Conservation (phyloP, 805 yeast genomes). For the Monosporozyma solicola region DNA sequence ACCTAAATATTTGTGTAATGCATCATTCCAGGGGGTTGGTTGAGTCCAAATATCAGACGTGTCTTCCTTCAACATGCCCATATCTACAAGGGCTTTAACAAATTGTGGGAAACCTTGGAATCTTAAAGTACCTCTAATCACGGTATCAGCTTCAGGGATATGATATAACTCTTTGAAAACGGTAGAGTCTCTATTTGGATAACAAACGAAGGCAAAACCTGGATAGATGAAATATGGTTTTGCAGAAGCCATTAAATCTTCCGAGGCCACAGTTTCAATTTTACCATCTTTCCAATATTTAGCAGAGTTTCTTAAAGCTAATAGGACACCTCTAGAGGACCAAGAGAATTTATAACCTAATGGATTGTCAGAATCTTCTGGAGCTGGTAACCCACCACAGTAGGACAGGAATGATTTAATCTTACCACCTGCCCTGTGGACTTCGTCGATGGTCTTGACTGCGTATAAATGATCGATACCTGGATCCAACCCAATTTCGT, state of each 20-base stretch:
- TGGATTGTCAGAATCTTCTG: slow-evolving; percentile 96
- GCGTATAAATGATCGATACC: slow-evolving; percentile 98
- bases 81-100: slow-evolving; percentile 87
- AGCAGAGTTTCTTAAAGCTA: slow-evolving; percentile 92
- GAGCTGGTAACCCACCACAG: slow-evolving; percentile 99
- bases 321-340: slow-evolving; percentile 96
- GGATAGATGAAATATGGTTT: slow-evolving; percentile 93
- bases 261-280: slow-evolving; percentile 69
- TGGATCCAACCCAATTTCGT: slow-evolving; percentile 97
- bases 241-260: slow-evolving; percentile 91
- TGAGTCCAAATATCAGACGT: slow-evolving; percentile 49
- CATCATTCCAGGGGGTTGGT: slow-evolving; percentile 79
- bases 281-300: slow-evolving; percentile 81
- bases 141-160: slow-evolving; percentile 96
- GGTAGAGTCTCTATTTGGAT: slow-evolving; percentile 98
- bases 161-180: slow-evolving; percentile 82
- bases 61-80: slow-evolving; percentile 83
- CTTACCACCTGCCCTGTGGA: slow-evolving; percentile 84
- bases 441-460: slow-evolving; percentile 95
- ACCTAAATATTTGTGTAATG: slow-evolving; percentile 65
- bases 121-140: slow-evolving; percentile 93
- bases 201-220: slow-evolving; percentile 87
- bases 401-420: slow-evolving; percentile 88
- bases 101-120: slow-evolving; percentile 99
- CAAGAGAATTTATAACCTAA: slow-evolving; percentile 98